A percentile compares a stretch with the other conserved stretches of the same genome.
These are phyloP conservation scores for Heterococcus sp. DNA, from an alignment of 108 stramenopile species.

Conservation along the genomic window DNA sequence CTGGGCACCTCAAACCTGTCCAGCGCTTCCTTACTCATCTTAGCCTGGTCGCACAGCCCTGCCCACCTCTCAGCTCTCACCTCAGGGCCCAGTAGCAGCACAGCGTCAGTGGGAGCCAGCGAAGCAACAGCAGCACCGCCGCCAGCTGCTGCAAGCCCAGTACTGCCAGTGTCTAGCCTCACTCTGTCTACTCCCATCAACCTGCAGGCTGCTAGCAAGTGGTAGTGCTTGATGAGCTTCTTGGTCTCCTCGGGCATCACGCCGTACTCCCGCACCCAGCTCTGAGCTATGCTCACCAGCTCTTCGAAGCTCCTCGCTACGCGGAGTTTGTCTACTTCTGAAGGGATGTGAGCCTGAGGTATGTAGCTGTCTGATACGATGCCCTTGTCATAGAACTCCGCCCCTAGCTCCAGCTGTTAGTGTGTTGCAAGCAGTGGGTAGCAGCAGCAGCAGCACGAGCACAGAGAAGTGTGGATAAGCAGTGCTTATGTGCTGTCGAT, in stretches of 20 bases:
- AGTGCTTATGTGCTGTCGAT: too few relatives aligned
- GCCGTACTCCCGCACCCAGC: slow-evolving; percentile 15
- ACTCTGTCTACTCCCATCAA: slow-evolving; percentile 7
- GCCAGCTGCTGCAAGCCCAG: neutral
- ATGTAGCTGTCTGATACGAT: neutral
- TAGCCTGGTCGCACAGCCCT: neutral
- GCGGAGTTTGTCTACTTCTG: slow-evolving; percentile 14
- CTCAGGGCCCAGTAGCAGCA: neutral
- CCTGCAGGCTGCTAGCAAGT: slow-evolving; percentile 24
- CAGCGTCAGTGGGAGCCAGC: neutral
- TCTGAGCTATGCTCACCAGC: slow-evolving; percentile 30
- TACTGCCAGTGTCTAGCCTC: slow-evolving; percentile 1
- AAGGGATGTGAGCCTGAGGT: neutral
- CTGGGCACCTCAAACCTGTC: too few relatives aligned
- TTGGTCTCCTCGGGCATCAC: slow-evolving; percentile 4
- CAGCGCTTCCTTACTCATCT: neutral
- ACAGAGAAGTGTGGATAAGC: neutral
- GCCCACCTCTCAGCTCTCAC: neutral
- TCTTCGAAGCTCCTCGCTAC: slow-evolving; percentile 18
- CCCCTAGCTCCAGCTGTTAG: neutral
- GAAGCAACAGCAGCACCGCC: neutral
- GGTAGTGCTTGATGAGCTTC: slow-evolving; percentile 16
- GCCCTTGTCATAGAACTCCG: neutral
- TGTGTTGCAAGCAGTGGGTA: neutral
- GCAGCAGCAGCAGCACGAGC: neutral